Evolutionary conservation across 2,329 filamentous ascomycete genomes (phyloP).

Genomic region (Colletotrichum falcatum): DNA sequence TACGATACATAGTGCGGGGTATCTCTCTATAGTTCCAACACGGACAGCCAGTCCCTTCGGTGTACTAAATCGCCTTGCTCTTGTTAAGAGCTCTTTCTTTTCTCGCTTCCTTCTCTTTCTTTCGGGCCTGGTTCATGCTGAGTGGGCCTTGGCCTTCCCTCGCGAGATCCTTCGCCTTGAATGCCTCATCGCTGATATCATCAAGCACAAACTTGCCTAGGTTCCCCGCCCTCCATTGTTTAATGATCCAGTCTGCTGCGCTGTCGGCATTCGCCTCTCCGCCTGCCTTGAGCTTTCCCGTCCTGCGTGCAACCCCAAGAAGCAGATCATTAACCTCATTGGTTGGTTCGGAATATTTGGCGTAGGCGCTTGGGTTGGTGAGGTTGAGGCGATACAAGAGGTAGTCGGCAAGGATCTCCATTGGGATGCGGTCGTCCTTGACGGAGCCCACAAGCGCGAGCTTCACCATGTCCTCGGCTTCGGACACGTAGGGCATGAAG

Average conservation of each 20-base stretch:
- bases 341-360: constrained; percentile 75
- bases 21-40: constrained; percentile 27
- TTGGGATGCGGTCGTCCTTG: constrained; percentile 86
- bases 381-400: constrained; percentile 87
- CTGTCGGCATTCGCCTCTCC: constrained; percentile 77
- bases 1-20: constrained; percentile 37
- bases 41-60: not conserved
- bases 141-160: constrained; percentile 58
- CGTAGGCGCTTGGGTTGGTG: constrained; percentile 71
- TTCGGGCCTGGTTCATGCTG: constrained; percentile 78
- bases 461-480: constrained; percentile 92
- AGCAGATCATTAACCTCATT: constrained; percentile 86
- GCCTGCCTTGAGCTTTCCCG: constrained; percentile 80
- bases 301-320: constrained; percentile 75
- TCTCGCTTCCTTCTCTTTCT: constrained; percentile 70
- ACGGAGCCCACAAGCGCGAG: constrained; percentile 92
- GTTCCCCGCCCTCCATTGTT: constrained; percentile 82
- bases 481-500: constrained; percentile 90
- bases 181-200: constrained; percentile 71
- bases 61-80: constrained; percentile 25
- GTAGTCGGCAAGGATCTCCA: constrained; percentile 87
- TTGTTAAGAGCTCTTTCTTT: constrained; percentile 50
- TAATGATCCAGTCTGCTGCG: constrained; percentile 83
- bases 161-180: constrained; percentile 62
- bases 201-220: constrained; percentile 86